These are phyloP conservation scores for Nitzschia sp. DNA, from an alignment of 108 stramenopile species.

Conservation along the genomic window DNA sequence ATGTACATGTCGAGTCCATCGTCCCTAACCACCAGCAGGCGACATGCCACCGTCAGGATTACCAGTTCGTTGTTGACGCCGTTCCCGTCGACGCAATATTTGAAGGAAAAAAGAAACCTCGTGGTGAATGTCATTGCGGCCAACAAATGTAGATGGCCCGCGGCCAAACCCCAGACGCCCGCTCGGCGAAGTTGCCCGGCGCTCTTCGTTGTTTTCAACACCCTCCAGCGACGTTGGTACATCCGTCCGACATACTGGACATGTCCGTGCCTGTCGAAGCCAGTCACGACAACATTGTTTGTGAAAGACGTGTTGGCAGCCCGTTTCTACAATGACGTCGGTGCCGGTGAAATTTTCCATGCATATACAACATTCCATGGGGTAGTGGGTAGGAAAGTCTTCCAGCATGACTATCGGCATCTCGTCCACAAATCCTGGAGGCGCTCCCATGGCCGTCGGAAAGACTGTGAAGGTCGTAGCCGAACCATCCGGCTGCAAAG, in stretches of 20 bases:
- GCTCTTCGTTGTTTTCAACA: background rate
- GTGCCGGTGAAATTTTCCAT: slow-evolving; percentile 58
- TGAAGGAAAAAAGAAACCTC: background rate
- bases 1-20: no score
- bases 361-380: slow-evolving; percentile 75
- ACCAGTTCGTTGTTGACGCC: background rate
- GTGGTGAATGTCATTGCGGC: background rate
- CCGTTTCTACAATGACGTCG: slow-evolving; percentile 66
- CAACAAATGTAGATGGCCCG: background rate
- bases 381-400: slow-evolving; percentile 47
- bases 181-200: background rate
- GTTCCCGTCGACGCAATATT: background rate
- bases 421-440: slow-evolving; percentile 52
- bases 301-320: slow-evolving; percentile 79
- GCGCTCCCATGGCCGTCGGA: slow-evolving; percentile 61
- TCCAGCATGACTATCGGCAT: slow-evolving; percentile 38
- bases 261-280: slow-evolving; percentile 68
- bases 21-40: background rate
- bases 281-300: slow-evolving; percentile 73
- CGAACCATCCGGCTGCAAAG: slow-evolving; percentile 23
- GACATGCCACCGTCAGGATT: background rate
- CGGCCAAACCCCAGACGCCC: background rate
- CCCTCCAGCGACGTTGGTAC: slow-evolving; percentile 27
- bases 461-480: slow-evolving; percentile 36
- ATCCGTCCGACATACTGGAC: slow-evolving; percentile 71